These are phyloP conservation scores for Iris pallida DNA, from an alignment of 116 monocot genomes.

Conservation along the genomic window DNA sequence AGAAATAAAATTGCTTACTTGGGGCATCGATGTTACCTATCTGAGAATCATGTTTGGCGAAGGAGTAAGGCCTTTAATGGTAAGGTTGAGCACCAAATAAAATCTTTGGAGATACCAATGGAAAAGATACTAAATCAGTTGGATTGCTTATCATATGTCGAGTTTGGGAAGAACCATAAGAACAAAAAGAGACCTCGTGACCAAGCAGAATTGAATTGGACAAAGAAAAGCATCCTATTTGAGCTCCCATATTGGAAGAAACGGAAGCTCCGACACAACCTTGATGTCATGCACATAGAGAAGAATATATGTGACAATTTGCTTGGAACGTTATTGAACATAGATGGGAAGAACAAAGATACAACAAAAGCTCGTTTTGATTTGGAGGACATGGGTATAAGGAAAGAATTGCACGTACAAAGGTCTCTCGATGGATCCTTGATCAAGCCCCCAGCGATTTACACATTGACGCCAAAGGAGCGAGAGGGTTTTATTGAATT, in stretches of 20 bases:
- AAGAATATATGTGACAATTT: too few relatives aligned
- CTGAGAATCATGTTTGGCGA: background rate
- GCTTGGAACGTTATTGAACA: too few relatives aligned
- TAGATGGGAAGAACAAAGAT: background rate
- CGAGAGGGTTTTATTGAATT: background rate
- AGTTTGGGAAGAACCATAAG: too few relatives aligned
- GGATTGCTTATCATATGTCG: background rate
- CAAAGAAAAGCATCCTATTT: conserved; percentile 7
- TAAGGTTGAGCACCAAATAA: background rate
- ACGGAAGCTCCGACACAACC: too few relatives aligned
- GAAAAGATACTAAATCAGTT: background rate
- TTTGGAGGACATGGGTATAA: background rate
- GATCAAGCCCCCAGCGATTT: background rate
- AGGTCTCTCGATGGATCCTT: background rate
- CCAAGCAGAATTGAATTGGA: background rate
- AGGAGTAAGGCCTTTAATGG: background rate
- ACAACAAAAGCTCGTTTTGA: background rate
- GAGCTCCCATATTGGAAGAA: background rate
- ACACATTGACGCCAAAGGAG: background rate
- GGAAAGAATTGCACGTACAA: background rate
- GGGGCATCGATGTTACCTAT: background rate
- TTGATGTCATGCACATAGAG: too few relatives aligned
- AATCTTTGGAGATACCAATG: background rate
- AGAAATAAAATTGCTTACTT: conserved; percentile 3
- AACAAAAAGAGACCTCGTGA: background rate